Evolutionary conservation across 2,329 filamentous ascomycete genomes (phyloP).

Genomic region (Whalleya microplaca): DNA sequence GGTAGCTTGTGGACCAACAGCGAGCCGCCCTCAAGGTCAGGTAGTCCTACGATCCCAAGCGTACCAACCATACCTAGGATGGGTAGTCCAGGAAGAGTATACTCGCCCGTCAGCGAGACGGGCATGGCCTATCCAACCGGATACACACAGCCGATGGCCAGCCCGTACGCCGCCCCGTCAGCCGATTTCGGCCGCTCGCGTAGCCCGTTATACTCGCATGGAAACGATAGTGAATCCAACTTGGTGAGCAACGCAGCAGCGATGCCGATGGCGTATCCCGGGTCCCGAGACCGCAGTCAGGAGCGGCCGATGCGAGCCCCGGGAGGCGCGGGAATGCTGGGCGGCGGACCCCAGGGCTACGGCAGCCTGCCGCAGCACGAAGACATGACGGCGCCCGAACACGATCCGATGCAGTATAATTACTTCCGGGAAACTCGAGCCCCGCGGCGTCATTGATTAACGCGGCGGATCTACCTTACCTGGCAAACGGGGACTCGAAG

Average conservation of each 20-base stretch:
- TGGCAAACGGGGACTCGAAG: too few species aligned
- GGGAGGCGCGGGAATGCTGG: constrained; percentile 51
- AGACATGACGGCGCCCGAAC: constrained; percentile 37
- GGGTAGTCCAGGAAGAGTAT: constrained; percentile 31
- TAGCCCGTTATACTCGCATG: constrained; percentile 54
- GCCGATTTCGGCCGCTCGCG: constrained; percentile 40
- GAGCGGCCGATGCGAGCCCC: constrained; percentile 34
- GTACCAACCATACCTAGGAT: constrained; percentile 33
- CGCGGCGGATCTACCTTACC: not conserved
- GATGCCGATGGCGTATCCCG: constrained; percentile 49
- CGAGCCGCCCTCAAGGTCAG: constrained; percentile 51
- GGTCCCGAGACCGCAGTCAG: constrained; percentile 38
- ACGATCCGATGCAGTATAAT: constrained; percentile 57
- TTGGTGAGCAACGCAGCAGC: constrained; percentile 57
- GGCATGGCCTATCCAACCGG: constrained; percentile 33
- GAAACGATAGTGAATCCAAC: constrained; percentile 57
- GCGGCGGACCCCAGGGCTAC: constrained; percentile 63
- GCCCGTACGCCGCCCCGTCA: constrained; percentile 33
- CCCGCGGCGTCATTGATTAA: constrained; percentile 14
- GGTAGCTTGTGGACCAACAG: constrained; percentile 52
- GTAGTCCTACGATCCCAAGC: constrained; percentile 48
- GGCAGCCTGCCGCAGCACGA: constrained; percentile 60
- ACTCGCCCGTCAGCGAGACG: constrained; percentile 29
- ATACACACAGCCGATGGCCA: constrained; percentile 30
- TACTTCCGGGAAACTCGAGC: constrained; percentile 51